A percentile compares a stretch with the other conserved stretches of the same genome.
Conservation (phyloP, 2,329 filamentous ascomycete genomes). For the Colletotrichum cordylinicola region DNA sequence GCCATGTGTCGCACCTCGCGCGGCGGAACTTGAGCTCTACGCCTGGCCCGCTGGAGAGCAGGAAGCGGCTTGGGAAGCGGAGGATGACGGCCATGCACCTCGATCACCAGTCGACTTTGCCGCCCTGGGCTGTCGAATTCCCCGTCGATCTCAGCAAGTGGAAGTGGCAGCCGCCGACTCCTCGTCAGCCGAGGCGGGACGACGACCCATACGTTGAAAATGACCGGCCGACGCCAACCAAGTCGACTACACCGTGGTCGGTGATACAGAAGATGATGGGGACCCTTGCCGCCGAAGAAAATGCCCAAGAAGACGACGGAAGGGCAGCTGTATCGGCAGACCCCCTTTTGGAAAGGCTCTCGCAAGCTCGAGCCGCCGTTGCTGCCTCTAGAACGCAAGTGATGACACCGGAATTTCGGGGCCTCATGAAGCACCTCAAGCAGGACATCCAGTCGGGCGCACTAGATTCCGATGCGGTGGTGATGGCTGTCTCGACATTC, state of each 20-base stretch:
- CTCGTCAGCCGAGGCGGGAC: constrained; percentile 29
- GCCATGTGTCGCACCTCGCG: constrained; percentile 29
- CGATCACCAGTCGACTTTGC: constrained; percentile 40
- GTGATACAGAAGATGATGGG: not conserved
- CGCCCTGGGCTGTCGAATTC: constrained; percentile 53
- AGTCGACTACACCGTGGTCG: not conserved
- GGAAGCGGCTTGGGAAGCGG: constrained; percentile 57
- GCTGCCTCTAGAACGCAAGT: not conserved
- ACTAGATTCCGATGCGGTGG: not conserved
- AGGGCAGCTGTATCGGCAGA: not conserved
- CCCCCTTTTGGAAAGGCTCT: not conserved
- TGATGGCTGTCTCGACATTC: constrained; percentile 6
- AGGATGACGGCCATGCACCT: constrained; percentile 57
- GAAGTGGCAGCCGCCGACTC: constrained; percentile 57
- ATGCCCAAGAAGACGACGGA: not conserved
- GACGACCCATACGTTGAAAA: constrained; percentile 17
- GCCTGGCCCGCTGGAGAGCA: constrained; percentile 61
- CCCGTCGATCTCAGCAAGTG: constrained; percentile 51
- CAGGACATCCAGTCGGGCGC: constrained; percentile 12
- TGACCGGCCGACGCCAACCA: not conserved
- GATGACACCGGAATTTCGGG: not conserved
- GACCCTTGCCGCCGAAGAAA: not conserved
- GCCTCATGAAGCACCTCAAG: constrained; percentile 1
- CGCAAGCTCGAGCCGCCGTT: constrained; percentile 11
- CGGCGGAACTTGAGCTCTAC: constrained; percentile 43